Base-by-base conservation (phyloP, 176 grass and related monocot genomes). In the Triticum timopheevii region DNA sequence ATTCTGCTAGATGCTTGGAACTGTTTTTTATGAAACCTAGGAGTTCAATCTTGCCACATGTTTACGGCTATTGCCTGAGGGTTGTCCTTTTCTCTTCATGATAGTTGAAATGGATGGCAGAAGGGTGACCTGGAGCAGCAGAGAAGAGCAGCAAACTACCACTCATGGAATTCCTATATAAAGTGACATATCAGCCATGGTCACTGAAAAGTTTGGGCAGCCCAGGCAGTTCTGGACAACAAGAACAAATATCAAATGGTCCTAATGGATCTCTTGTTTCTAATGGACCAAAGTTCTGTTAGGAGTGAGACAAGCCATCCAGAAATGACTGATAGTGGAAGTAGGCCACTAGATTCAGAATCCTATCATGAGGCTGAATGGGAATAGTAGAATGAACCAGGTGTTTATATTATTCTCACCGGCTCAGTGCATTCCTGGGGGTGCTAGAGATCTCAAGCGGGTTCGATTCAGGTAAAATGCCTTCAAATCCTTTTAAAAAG, bases 351-450 rank as follows among this genome's bases (percentile, higher is more conserved):
- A 35, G 89, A 90, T 82, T 47, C 82, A 52, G 89, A 90, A 83
- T 69, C 91, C 8, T 89, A 84, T 83, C 88, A 89, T 64, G 91
- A 88, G 76, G 75, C 96, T 76, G 96, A 98, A 91, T 95, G 96
- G 92, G 96, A 95, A 13, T 93, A 98, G 73, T 93, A 98, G 90
- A 86, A 92, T 73, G 93, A 98, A 84, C 92, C 86, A n/a, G 96
- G 93, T 45, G 96, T 98, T 67, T 95, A 95, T 79, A 94, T 95
- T 80, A 98, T 93, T 47, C 36, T 38, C 36, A 38, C 36, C 6
- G 36, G 36, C 93, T 98, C 49, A 95, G 86, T 16, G 86, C 87
- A 44, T 89, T 98, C 82, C 96, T 61, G 93, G 96, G 56, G 93
- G 96, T 22, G 84, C 88, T 65, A 91, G 91, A 89, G 96, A 95